These are phyloP conservation scores for Entamoeba invadens DNA, from an alignment of 208 protist genomes.

Conservation along the genomic window DNA sequence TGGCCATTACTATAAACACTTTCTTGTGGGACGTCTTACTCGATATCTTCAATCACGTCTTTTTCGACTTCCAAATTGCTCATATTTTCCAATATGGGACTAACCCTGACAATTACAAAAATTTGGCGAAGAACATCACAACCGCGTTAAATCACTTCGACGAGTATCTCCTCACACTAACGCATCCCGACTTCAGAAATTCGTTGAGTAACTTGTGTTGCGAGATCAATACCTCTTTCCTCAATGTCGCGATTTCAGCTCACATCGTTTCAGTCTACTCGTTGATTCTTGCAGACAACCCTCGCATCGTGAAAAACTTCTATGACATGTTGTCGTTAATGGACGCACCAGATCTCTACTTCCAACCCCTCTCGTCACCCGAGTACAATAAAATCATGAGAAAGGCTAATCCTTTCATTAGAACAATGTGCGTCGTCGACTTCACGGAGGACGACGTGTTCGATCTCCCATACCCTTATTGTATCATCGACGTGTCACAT, in stretches of 20 bases:
- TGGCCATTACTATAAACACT: background rate
- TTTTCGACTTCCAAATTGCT: background rate
- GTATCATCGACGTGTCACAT: background rate
- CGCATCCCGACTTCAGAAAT: background rate
- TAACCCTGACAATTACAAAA: background rate
- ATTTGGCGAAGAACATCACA: background rate
- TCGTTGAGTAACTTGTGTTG: background rate
- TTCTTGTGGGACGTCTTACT: background rate
- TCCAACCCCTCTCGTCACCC: background rate
- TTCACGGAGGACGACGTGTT: background rate
- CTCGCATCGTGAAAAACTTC: background rate
- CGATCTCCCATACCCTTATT: background rate
- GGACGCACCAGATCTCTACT: background rate
- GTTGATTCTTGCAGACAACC: background rate
- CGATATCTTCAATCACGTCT: background rate
- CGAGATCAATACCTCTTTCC: background rate
- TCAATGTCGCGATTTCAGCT: background rate
- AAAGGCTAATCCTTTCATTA: background rate
- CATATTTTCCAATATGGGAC: background rate
- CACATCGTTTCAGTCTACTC: background rate
- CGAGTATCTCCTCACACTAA: background rate
- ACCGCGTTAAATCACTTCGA: background rate
- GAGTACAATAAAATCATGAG: background rate
- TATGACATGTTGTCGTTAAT: background rate
- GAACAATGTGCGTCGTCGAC: background rate